Evolutionary conservation across 2,329 filamentous ascomycete species (phyloP).

Genomic region (Xylaria sp.): DNA sequence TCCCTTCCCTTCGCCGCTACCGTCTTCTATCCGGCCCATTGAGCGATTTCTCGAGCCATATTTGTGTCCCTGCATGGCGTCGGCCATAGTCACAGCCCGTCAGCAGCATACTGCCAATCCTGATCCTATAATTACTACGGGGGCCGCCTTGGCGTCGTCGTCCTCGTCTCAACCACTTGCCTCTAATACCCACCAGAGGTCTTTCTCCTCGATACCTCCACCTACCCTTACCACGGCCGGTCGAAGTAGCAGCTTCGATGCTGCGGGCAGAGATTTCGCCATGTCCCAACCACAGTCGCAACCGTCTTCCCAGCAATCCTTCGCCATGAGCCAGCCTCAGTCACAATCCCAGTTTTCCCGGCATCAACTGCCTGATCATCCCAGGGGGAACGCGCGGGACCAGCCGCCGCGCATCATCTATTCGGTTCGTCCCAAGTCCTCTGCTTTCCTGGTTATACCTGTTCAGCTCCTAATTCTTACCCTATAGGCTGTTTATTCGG

Average conservation of each 20-base stretch:
- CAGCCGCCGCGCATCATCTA: constrained; percentile 63
- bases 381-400: constrained; percentile 43
- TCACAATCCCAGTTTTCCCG: constrained; percentile 47
- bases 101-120: constrained; percentile 27
- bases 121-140: constrained; percentile 4
- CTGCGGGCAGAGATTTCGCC: constrained; percentile 41
- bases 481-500: constrained; percentile 82
- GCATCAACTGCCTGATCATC: constrained; percentile 49
- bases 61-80: constrained; percentile 44
- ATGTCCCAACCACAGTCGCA: constrained; percentile 53
- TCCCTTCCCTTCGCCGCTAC: neutral
- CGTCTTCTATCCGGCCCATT: neutral
- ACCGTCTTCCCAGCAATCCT: constrained; percentile 60
- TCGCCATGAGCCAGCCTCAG: constrained; percentile 58
- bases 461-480: constrained; percentile 24
- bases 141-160: constrained; percentile 16
- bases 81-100: constrained; percentile 44
- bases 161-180: constrained; percentile 22
- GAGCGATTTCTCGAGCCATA: neutral
- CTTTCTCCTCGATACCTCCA: constrained; percentile 25
- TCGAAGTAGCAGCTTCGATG: constrained; percentile 35
- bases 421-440: constrained; percentile 50
- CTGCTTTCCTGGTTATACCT: constrained; percentile 7
- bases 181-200: constrained; percentile 22
- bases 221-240: constrained; percentile 10